phyloP scores from a whole-genome alignment of 176 grass and related monocot species.

The sorghum (Sorghum bicolor) region DNA sequence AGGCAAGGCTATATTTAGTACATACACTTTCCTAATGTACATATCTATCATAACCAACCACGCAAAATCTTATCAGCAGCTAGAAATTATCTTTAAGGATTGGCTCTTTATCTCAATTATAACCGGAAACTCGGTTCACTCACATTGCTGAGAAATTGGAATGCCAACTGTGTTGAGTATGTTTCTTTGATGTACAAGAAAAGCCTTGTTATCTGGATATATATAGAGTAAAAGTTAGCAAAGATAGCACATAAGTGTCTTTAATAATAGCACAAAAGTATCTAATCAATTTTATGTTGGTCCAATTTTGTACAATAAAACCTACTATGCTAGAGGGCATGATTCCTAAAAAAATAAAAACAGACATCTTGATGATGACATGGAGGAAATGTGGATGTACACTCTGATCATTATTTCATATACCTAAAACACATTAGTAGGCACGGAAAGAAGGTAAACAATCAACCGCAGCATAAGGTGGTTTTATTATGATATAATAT shows the following conservation, averaged over 20 bases:
- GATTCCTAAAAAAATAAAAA: neutral
- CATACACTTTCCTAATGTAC: too few relatives aligned
- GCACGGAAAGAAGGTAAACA: neutral
- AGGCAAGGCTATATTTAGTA: too few relatives aligned
- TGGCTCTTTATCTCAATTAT: slow-evolving; percentile 4
- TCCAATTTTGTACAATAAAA: neutral
- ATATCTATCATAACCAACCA: neutral
- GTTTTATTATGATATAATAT: slow-evolving; percentile 19
- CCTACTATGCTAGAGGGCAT: neutral
- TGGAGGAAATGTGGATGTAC: neutral
- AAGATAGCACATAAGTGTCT: slow-evolving; percentile 2
- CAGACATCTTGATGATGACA: neutral
- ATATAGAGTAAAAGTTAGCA: slow-evolving; percentile 23
- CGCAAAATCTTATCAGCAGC: neutral
- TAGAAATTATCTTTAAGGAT: neutral
- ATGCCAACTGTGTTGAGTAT: slow-evolving; percentile 79
- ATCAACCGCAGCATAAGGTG: neutral
- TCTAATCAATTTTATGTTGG: neutral
- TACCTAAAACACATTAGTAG: slow-evolving; percentile 10
- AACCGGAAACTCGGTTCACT: slow-evolving; percentile 30
- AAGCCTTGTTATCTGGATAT: slow-evolving; percentile 77
- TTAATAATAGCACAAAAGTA: neutral
- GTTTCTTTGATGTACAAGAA: slow-evolving; percentile 95
- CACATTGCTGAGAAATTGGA: slow-evolving; percentile 90
- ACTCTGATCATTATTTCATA: slow-evolving; percentile 1